Evolutionary conservation across 768 basidiomycete genomes (phyloP).

Genomic region (Ephemerocybe angulata): DNA sequence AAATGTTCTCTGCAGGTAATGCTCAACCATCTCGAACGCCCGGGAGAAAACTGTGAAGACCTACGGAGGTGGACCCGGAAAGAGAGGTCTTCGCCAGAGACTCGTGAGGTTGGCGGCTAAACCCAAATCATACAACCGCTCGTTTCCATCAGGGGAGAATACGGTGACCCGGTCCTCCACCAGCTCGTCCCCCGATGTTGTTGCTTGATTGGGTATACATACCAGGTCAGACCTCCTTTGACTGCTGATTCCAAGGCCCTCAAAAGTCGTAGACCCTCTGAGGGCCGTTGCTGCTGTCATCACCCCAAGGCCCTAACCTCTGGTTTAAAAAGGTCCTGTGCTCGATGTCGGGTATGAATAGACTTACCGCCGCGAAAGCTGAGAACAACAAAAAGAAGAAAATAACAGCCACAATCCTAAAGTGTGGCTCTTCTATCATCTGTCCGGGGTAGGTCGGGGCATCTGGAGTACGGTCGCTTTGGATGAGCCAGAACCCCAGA

Average conservation of each 20-base stretch:
- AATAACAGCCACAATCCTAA: slow-evolving; percentile 27
- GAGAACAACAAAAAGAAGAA: slow-evolving; percentile 27
- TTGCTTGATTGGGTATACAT: slow-evolving; percentile 7
- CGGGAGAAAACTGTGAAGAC: slow-evolving; percentile 7
- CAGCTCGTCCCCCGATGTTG: neutral
- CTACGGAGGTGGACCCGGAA: slow-evolving; percentile 12
- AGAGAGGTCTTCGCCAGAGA: slow-evolving; percentile 19
- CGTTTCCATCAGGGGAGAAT: slow-evolving; percentile 19
- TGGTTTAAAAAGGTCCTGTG: neutral
- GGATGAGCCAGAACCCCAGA: slow-evolving; percentile 32
- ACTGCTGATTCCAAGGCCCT: slow-evolving; percentile 17
- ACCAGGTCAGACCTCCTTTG: slow-evolving; percentile 1
- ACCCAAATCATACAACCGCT: slow-evolving; percentile 39
- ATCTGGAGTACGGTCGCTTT: slow-evolving; percentile 12
- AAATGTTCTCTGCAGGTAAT: slow-evolving; percentile 19
- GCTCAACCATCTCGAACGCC: neutral
- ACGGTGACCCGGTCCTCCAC: neutral
- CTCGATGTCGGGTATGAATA: neutral
- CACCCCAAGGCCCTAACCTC: slow-evolving; percentile 26
- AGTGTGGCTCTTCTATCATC: slow-evolving; percentile 35
- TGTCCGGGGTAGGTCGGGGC: slow-evolving; percentile 19
- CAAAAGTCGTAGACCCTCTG: slow-evolving; percentile 34
- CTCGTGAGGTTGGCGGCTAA: slow-evolving; percentile 24
- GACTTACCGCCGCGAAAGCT: slow-evolving; percentile 33
- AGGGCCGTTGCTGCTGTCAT: slow-evolving; percentile 24